Percentiles rank a stretch among this genome's conserved stretches.
Evolutionary conservation across 78 protist species (phyloP).

Genomic region (Anaeramoeba flamelloides): DNA sequence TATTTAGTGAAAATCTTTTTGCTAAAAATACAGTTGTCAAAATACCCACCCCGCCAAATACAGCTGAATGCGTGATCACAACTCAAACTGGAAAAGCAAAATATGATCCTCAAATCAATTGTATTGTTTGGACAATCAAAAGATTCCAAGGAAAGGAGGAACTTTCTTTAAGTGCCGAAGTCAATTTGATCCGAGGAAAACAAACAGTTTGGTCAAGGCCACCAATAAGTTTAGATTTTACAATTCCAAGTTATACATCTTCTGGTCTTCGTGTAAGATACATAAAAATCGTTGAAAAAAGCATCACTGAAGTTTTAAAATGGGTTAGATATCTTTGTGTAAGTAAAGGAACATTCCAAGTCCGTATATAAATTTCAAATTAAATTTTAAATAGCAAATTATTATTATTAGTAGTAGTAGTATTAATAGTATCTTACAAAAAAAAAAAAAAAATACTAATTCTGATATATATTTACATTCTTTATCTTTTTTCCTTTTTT

Average conservation of each 20-base stretch:
- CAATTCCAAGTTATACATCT: not conserved
- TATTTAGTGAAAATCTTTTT: no score
- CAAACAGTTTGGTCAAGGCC: not conserved
- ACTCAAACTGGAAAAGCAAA: conserved; percentile 69
- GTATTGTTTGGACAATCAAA: conserved; percentile 24
- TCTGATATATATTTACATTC: no score
- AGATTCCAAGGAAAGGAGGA: not conserved
- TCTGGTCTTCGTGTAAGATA: not conserved
- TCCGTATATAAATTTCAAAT: not conserved
- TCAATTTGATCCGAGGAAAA: not conserved
- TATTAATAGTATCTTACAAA: no score
- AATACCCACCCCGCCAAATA: conserved; percentile 75
- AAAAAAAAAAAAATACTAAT: no score
- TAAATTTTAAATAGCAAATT: no score
- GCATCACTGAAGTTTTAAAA: not conserved
- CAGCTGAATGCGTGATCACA: conserved; percentile 52
- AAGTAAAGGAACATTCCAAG: not conserved
- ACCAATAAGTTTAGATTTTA: not conserved
- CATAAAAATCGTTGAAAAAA: not conserved
- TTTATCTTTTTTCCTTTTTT: no score
- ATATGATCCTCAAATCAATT: conserved; percentile 64
- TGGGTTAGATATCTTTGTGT: not conserved
- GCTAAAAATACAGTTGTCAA: conserved; percentile 28
- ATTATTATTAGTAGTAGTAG: no score
- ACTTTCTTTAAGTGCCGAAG: not conserved